Evolutionary conservation across 495 filamentous ascomycete species (phyloP).

Genomic region (Aspergillus asperescens): DNA sequence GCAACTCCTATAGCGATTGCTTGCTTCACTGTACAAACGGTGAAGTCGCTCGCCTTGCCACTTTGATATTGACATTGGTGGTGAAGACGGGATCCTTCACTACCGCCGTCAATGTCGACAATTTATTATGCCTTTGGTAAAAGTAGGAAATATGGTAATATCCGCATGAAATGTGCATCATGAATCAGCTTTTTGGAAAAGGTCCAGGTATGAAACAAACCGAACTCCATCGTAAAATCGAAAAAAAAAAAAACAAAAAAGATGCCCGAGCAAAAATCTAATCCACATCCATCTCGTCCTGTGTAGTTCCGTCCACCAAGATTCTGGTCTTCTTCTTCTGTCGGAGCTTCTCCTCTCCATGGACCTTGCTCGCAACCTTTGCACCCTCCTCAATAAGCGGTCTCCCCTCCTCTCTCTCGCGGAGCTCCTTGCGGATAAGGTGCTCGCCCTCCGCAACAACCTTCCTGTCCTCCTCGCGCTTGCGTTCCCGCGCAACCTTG

Average conservation of each 20-base stretch:
- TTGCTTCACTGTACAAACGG: no score
- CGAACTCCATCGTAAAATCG: conserved; percentile 22
- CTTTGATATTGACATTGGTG: no score
- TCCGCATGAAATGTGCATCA: conserved; percentile 10
- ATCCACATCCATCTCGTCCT: conserved; percentile 68
- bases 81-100: no score
- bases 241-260: conserved; percentile 11
- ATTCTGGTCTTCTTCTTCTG: conserved; percentile 59
- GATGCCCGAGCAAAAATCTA: conserved; percentile 25
- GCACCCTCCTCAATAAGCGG: conserved; percentile 32
- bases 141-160: not conserved
- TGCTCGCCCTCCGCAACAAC: conserved; percentile 89
- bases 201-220: conserved; percentile 19
- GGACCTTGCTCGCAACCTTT: conserved; percentile 23
- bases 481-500: conserved; percentile 71
- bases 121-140: conserved; percentile 4
- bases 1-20: no score
- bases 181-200: conserved; percentile 15
- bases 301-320: conserved; percentile 60
- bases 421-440: conserved; percentile 53
- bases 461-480: conserved; percentile 67
- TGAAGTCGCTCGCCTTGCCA: no score
- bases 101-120: no score
- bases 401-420: conserved; percentile 40
- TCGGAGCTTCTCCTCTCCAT: conserved; percentile 49